These are phyloP conservation scores for Diutina rugosa DNA, from an alignment of 1,139 yeast species.

Conservation along the genomic window DNA sequence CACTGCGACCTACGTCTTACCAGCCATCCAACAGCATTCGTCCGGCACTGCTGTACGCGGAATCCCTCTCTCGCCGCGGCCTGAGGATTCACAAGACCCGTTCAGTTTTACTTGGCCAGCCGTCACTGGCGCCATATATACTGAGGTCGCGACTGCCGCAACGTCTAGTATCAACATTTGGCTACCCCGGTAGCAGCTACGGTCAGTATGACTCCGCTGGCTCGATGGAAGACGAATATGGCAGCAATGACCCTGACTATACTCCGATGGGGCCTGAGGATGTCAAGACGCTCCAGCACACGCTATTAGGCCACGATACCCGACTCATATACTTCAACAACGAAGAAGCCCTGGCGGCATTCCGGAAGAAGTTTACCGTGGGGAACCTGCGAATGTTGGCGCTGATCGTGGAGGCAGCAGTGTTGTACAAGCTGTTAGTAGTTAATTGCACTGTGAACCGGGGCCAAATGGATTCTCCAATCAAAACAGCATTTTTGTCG, in stretches of 20 bases:
- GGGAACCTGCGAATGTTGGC: constrained; percentile 48
- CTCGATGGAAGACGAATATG: not conserved
- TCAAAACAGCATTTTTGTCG: constrained; percentile 53
- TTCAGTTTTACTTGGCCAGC: not conserved
- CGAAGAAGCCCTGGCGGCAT: constrained; percentile 15
- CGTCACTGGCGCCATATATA: not conserved
- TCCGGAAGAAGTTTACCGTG: constrained; percentile 44
- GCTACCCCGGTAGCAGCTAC: not conserved
- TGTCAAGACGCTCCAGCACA: constrained; percentile 32
- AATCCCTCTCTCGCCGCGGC: not conserved
- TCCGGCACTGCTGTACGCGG: not conserved
- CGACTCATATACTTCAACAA: constrained; percentile 35
- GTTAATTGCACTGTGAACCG: constrained; percentile 16
- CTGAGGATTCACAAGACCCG: not conserved
- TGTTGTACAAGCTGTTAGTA: constrained; percentile 42
- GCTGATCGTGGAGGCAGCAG: constrained; percentile 57
- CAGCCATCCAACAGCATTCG: not conserved
- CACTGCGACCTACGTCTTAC: not conserved
- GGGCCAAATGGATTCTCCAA: constrained; percentile 29
- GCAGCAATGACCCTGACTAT: not conserved
- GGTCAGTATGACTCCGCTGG: not conserved
- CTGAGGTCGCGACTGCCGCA: not conserved
- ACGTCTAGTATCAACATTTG: not conserved
- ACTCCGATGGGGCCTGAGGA: not conserved
- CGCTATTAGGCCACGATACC: constrained; percentile 65